Base-by-base conservation (phyloP, 2,329 filamentous ascomycete genomes). In the Paramyrothecium roridum region DNA sequence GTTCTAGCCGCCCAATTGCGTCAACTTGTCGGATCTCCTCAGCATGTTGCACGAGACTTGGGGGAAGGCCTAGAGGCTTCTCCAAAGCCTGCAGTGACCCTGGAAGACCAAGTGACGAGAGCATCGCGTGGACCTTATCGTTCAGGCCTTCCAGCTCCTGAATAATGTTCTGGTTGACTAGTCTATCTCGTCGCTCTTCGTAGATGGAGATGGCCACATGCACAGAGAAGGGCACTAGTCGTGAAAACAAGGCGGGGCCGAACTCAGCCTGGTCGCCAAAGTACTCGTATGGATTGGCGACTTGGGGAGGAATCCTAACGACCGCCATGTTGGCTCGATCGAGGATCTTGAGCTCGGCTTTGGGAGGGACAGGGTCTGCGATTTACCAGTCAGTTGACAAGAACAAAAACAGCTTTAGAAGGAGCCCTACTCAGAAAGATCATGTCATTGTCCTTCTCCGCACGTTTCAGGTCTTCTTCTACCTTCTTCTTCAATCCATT, bases 191-290 rank as follows among this genome's bases (percentile, higher is more conserved):
- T 16, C 93, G 84, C 67, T 98, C 93, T 54, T 92, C 92, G 67
- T 99, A 99, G 34, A 98, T 96, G 50, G 91, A 96, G 1, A 93
- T 91, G 8, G 95, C 95, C 50, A 98, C 84, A 66, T 99, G 95
- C 0, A 98, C 95, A 0, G 93, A 92, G 69, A 97, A 98, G 0
- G 95, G 95, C 0, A 99, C 95, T 2, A 99, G 81, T 64, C 93
- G 95, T 2, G 90, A 85, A 69, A 99, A 98, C 0, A 99, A 75
- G 0, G 92, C 90, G 21, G 86, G 86, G 0, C 95, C 93, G 64
- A 97, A 89, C 56, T 93, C 88, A 16, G 85, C 85, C 48, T 87
- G 83, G 13, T 95, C 89, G 2, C 92, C 91, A 3, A 99, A 80
- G 69, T 90, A 86, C 1, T 90, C 86, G 53, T 90, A 85, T 0